A percentile compares a stretch with the other conserved stretches of the same genome.
phyloP scores from a whole-genome alignment of 306 rosid genomes.

The Lithocarpus polystachyus region DNA sequence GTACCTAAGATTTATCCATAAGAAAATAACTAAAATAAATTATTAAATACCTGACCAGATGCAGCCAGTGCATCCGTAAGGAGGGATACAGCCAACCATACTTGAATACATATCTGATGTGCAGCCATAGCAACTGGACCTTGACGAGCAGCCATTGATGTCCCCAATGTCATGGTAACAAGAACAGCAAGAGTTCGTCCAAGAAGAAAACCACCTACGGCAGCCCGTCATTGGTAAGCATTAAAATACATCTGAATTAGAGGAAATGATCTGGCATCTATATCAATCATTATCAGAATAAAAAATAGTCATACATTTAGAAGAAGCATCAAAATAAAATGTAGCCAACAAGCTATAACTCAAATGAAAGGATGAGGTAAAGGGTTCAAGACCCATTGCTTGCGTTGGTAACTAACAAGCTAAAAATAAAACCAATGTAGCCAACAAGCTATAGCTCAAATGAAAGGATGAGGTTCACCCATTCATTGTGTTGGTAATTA shows the following conservation, averaged over 20 bases:
- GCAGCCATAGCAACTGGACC: constrained; percentile 99
- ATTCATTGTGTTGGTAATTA: no score
- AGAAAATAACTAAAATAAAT: constrained; percentile 1
- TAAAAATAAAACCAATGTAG: not conserved
- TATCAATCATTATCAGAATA: not conserved
- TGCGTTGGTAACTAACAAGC: no score
- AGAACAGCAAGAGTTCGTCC: constrained; percentile 94
- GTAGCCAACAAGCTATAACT: no score
- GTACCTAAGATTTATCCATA: not conserved
- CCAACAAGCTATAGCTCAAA: no score
- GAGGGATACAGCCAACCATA: constrained; percentile 97
- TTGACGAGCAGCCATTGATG: constrained; percentile 94
- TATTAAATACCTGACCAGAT: constrained; percentile 73
- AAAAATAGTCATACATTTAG: not conserved
- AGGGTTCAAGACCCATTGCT: no score
- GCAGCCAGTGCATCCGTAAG: constrained; percentile 85
- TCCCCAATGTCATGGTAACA: constrained; percentile 80
- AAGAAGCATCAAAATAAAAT: not conserved
- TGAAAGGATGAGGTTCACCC: no score
- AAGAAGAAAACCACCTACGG: constrained; percentile 84
- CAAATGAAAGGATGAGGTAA: no score
- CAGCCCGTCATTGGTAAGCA: constrained; percentile 23
- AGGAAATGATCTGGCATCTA: constrained; percentile 11
- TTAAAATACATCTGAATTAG: constrained; percentile 14
- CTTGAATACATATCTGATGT: constrained; percentile 97